Percentiles rank a stretch among this genome's conserved stretches.
phyloP scores from a whole-genome alignment of 345 rosid species.

The Psidium guajava region DNA sequence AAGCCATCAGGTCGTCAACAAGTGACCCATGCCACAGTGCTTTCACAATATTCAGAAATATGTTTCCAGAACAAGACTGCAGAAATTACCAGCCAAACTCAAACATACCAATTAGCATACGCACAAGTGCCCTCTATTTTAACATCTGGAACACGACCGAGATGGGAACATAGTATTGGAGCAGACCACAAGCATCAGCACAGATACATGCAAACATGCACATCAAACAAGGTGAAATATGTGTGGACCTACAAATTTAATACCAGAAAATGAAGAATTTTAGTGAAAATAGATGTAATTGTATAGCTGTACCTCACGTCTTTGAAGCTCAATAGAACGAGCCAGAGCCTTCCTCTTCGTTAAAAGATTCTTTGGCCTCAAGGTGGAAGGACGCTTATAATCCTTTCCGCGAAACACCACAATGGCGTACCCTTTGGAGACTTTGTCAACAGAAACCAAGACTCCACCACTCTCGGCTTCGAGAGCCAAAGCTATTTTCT shows the following conservation, averaged over 20 bases:
- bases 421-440: constrained; percentile 88
- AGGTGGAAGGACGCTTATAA: constrained; percentile 64
- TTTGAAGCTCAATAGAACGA: constrained; percentile 87
- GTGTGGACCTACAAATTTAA: background rate
- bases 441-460: constrained; percentile 77
- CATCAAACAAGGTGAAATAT: background rate
- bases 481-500: constrained; percentile 77
- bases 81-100: background rate
- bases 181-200: background rate
- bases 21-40: background rate
- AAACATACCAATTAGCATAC: background rate
- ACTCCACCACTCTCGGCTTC: constrained; percentile 97
- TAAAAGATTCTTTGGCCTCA: constrained; percentile 83
- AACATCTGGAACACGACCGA: background rate
- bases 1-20: background rate
- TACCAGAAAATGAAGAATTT: background rate
- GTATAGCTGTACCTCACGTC: constrained; percentile 53
- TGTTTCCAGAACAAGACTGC: background rate
- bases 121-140: background rate
- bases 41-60: background rate
- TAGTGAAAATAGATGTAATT: background rate
- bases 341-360: constrained; percentile 97
- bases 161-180: background rate
- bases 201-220: background rate
- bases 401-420: constrained; percentile 81